Percentiles rank a stretch among this genome's conserved stretches.
Conservation (phyloP, 1,139 yeast genomes). For the Suhomyces ambrosiae region DNA sequence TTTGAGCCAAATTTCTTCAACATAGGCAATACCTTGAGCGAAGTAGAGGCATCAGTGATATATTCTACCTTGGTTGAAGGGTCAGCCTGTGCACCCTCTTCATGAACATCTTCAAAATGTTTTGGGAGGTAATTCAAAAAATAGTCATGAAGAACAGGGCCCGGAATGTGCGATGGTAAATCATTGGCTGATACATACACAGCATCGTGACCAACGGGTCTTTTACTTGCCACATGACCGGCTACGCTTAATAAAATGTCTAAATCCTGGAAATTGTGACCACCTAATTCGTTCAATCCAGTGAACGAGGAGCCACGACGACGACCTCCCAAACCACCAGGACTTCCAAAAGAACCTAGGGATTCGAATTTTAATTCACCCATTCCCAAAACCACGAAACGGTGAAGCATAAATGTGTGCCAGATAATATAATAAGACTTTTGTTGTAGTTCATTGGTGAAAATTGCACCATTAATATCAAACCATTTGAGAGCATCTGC, state of each 20-base stretch:
- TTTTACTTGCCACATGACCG: conserved; percentile 29
- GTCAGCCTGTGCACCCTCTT: conserved; percentile 10
- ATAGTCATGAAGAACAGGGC: conserved; percentile 41
- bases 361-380: conserved; percentile 40
- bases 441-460: conserved; percentile 44
- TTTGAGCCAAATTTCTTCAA: conserved; percentile 34
- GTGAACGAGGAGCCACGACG: conserved; percentile 42
- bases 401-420: conserved; percentile 25
- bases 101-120: conserved; percentile 19
- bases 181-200: conserved; percentile 33
- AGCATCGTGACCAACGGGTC: conserved; percentile 19
- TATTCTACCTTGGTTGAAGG: conserved; percentile 25
- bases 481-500: conserved; percentile 17
- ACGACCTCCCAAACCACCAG: conserved; percentile 20
- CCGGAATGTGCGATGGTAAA: conserved; percentile 39
- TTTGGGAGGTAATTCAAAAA: conserved; percentile 38
- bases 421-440: conserved; percentile 42
- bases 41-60: conserved; percentile 25
- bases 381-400: conserved; percentile 34
- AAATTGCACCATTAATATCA: conserved; percentile 40
- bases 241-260: conserved; percentile 41
- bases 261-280: conserved; percentile 45
- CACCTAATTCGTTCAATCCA: conserved; percentile 45
- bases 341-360: conserved; percentile 21
- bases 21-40: conserved; percentile 36